Evolutionary conservation across 2,329 filamentous ascomycete genomes (phyloP).

Genomic region (Penicillium sp.): DNA sequence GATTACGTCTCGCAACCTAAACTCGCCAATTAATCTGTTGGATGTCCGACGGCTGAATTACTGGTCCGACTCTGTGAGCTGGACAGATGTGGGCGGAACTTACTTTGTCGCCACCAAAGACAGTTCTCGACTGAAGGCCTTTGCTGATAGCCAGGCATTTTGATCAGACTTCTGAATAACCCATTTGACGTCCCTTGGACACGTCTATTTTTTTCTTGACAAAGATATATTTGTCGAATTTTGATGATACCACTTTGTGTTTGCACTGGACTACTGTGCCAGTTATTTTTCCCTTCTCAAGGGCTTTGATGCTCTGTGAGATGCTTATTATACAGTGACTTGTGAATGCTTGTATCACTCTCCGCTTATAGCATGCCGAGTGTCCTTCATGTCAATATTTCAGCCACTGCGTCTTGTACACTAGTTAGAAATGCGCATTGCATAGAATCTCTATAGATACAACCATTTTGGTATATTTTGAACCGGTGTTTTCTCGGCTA

Average conservation of each 20-base stretch:
- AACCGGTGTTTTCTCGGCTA: background rate
- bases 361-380: background rate
- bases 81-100: slow-evolving; percentile 77
- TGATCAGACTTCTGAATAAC: background rate
- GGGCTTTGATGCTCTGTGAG: background rate
- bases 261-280: slow-evolving; percentile 6
- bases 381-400: background rate
- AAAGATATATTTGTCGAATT: background rate
- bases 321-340: background rate
- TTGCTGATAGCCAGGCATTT: slow-evolving; percentile 33
- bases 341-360: background rate
- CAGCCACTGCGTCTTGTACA: slow-evolving; percentile 1
- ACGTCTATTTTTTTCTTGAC: background rate
- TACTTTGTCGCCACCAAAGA: slow-evolving; percentile 89
- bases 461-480: background rate
- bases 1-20: slow-evolving; percentile 67
- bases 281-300: background rate
- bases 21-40: slow-evolving; percentile 77
- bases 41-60: slow-evolving; percentile 71
- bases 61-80: slow-evolving; percentile 72
- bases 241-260: slow-evolving; percentile 18
- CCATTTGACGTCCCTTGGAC: background rate
- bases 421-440: background rate
- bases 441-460: background rate
- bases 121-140: slow-evolving; percentile 49